phyloP scores from a whole-genome alignment of 2,329 filamentous ascomycete species.

The Pestalotiopsis sp. region DNA sequence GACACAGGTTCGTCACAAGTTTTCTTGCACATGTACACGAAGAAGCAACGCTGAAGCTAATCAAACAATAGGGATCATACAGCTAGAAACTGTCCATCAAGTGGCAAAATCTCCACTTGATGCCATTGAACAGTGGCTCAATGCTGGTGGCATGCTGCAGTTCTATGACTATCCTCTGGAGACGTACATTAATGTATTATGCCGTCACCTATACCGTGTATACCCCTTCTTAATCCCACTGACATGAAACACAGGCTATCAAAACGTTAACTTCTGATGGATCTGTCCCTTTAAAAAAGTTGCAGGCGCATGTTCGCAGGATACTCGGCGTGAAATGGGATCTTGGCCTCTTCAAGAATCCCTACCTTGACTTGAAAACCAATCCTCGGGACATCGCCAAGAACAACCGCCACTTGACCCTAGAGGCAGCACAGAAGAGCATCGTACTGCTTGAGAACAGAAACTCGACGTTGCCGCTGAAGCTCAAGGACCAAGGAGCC shows the following conservation, averaged over 20 bases:
- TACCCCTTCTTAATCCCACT: neutral
- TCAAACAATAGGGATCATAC: constrained; percentile 25
- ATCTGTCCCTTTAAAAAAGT: constrained; percentile 23
- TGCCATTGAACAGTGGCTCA: constrained; percentile 43
- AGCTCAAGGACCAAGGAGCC: constrained; percentile 25
- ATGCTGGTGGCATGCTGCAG: constrained; percentile 44
- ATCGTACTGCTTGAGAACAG: constrained; percentile 43
- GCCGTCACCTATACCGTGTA: neutral
- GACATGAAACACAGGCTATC: neutral
- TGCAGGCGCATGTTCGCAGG: constrained; percentile 36
- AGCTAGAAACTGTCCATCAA: constrained; percentile 33
- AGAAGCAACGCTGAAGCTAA: neutral
- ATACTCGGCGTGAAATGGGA: constrained; percentile 44
- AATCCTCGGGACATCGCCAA: constrained; percentile 36
- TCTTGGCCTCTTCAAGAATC: constrained; percentile 39
- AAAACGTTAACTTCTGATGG: constrained; percentile 25
- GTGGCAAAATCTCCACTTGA: constrained; percentile 38
- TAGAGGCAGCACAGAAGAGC: constrained; percentile 43
- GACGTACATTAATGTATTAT: constrained; percentile 33
- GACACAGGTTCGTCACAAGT: constrained; percentile 34
- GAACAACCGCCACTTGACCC: constrained; percentile 33
- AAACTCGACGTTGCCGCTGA: constrained; percentile 38
- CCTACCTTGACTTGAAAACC: constrained; percentile 34
- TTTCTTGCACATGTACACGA: neutral
- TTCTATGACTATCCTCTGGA: constrained; percentile 44